Base-by-base conservation (phyloP, 2,329 filamentous ascomycete species). In the Cyphellophora attinorum region DNA sequence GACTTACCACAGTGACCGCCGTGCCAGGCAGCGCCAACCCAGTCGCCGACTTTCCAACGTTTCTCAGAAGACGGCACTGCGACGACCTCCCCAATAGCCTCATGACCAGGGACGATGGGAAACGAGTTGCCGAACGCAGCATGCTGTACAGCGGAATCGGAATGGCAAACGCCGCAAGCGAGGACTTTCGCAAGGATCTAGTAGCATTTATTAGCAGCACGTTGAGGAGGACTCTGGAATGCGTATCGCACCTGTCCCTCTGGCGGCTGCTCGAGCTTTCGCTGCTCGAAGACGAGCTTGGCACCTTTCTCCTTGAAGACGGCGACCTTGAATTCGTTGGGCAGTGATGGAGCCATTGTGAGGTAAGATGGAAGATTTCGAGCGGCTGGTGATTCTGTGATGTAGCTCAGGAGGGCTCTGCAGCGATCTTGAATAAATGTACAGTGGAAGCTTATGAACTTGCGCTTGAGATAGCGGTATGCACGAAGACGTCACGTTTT, bases 311-410 rank as follows among this genome's bases (percentile, higher is more conserved):
- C 62, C 36, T 71, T 67, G 46, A 83, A 60, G 37, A 80, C 64
- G 31, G 75, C 77, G 3, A 74, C 78, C 53, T 77, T 80, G 67
- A 72, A 83, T 6, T 74, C 76, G 46, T 76, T 72, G 5, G 81
- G 81, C 6, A 80, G 63, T 14, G 37, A 33, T 14, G 35, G 17
- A 19, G 33, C 28, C 42, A 45, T 42, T 2, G 15, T 36, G 27
- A 25, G n/a, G n/a, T n/a, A n/a, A n/a, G n/a, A n/a, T n/a, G n/a
- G n/a, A n/a, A n/a, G n/a, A n/a, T n/a, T n/a, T n/a, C n/a, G n/a
- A n/a, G n/a, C n/a, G n/a, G n/a, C n/a, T n/a, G n/a, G n/a, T n/a
- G n/a, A n/a, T n/a, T n/a, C n/a, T n/a, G n/a, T n/a, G n/a, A n/a
- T n/a, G n/a, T n/a, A n/a, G n/a, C n/a, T n/a, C n/a, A n/a, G n/a